These are phyloP conservation scores for Niebla homalea DNA, from an alignment of 495 filamentous ascomycete genomes.

Conservation along the genomic window DNA sequence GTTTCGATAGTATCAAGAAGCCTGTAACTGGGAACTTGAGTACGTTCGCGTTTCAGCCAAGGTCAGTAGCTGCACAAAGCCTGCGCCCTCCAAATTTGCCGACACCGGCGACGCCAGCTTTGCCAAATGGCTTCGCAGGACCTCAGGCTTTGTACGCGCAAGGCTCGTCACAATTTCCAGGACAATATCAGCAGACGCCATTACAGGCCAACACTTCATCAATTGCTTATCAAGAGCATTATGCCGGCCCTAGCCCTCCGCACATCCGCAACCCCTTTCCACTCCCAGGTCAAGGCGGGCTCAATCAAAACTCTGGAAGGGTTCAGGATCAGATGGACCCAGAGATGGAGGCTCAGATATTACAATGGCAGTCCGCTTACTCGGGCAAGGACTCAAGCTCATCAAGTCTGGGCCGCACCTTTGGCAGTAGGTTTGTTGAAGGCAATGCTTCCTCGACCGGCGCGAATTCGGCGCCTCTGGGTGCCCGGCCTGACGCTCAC, in stretches of 20 bases:
- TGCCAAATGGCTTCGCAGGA: constrained; percentile 27
- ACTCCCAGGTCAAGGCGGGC: constrained; percentile 36
- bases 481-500: constrained; percentile 19
- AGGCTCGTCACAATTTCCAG: constrained; percentile 32
- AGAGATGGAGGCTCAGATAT: constrained; percentile 84
- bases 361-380: constrained; percentile 94
- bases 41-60: constrained; percentile 47
- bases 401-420: constrained; percentile 18
- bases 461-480: constrained; percentile 35
- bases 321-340: constrained; percentile 49
- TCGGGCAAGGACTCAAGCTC: constrained; percentile 40
- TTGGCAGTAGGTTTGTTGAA: constrained; percentile 18
- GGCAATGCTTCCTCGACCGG: constrained; percentile 25
- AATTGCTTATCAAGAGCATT: constrained; percentile 39
- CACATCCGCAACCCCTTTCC: constrained; percentile 83
- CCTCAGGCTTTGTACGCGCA: constrained; percentile 27
- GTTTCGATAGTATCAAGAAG: constrained; percentile 20
- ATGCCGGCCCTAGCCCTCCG: constrained; percentile 44
- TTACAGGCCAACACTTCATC: constrained; percentile 35
- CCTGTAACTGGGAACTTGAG: constrained; percentile 24
- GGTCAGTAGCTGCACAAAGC: constrained; percentile 39
- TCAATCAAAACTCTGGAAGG: constrained; percentile 23
- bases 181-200: constrained; percentile 29
- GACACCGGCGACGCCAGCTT: constrained; percentile 31
- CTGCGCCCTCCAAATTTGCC: constrained; percentile 30